Evolutionary conservation across 2,329 filamentous ascomycete species (phyloP), one percentile per base, ranked within the genome.

Genomic region (Colletotrichum graminicola): DNA sequence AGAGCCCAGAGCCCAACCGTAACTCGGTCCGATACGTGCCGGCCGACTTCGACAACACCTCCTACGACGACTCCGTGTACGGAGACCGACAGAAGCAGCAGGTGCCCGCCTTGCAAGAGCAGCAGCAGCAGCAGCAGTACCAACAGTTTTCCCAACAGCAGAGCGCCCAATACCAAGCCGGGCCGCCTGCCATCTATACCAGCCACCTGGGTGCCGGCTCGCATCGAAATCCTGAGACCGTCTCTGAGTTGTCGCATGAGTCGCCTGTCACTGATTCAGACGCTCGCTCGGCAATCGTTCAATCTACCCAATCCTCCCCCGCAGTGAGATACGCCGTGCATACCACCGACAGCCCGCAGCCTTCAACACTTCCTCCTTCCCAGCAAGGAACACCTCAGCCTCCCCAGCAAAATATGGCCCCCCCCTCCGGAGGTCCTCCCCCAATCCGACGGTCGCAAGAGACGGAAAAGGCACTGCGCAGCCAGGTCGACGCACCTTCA

Each of bases 191-290:
- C 63, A 74, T 79, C 51, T 78, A 78, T 71, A 76, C 80, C n/a
- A 78, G 78, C 49, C 80, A 83, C 65, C 76, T 82, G 63, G 79
- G 75, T 73, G 80, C 74, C 69, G 75, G 73, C 67, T 73, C 76
- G 55, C 81, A 80, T 47, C 82, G 82, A 67, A 90, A 89, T 76
- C 81, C 88, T 36, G 89, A 91, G 78, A 90, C 89, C 6, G 79
- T 89, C 47, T 91, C 89, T 8, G 89, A 91, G 78, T 78, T 89
- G 75, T 91, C 90, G 77, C 85, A 88, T 83, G 90, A 91, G 71
- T 90, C 89, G 43, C 86, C 86, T 45, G 78, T 85, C 23, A 81
- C 83, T 52, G 88, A 90, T 73, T 82, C 82, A 49, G 87, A 88
- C 71, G 80, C 82, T 67, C 77, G 76, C 57, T 77, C 82, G 72